Conservation (phyloP, 169 alveolate species). For the Cryptosporidium felis region DNA sequence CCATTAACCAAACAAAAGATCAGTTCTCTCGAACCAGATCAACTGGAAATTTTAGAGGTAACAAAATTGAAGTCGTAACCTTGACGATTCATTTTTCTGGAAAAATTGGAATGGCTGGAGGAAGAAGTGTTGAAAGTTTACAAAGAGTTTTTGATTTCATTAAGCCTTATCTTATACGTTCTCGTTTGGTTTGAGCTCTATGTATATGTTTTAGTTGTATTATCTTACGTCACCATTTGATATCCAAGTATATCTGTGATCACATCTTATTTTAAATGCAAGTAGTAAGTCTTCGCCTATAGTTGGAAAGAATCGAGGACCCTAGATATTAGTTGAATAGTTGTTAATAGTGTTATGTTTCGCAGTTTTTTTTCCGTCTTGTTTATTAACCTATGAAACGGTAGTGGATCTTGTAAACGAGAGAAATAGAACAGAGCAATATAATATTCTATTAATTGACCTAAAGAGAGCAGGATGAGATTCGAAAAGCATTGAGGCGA, state of each 20-base stretch:
- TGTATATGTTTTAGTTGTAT: not conserved
- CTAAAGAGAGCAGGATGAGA: not conserved
- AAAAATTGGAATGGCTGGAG: slow-evolving; percentile 70
- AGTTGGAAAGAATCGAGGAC: too few species aligned
- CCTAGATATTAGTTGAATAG: too few species aligned
- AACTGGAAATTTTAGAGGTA: not conserved
- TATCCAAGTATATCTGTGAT: too few species aligned
- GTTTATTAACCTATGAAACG: too few species aligned
- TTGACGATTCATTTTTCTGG: slow-evolving; percentile 67
- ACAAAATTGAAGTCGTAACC: slow-evolving; percentile 60
- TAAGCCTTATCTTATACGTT: slow-evolving; percentile 47
- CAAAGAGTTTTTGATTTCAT: slow-evolving; percentile 24
- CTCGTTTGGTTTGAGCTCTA: slow-evolving; percentile 14
- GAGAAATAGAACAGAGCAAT: too few species aligned
- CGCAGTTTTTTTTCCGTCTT: too few species aligned
- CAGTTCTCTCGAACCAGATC: not conserved
- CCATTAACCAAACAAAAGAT: not conserved
- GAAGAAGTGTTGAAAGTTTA: slow-evolving; percentile 22
- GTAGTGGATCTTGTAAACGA: too few species aligned
- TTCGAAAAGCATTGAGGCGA: slow-evolving; percentile 23
- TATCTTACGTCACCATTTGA: too few species aligned
- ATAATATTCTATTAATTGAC: slow-evolving; percentile 7
- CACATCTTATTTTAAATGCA: too few species aligned
- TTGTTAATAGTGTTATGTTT: too few species aligned
- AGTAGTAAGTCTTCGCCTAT: too few species aligned